These are phyloP conservation scores for Kappamyces sp. DNA, from an alignment of 192 early-diverging fungal species.

Conservation along the genomic window DNA sequence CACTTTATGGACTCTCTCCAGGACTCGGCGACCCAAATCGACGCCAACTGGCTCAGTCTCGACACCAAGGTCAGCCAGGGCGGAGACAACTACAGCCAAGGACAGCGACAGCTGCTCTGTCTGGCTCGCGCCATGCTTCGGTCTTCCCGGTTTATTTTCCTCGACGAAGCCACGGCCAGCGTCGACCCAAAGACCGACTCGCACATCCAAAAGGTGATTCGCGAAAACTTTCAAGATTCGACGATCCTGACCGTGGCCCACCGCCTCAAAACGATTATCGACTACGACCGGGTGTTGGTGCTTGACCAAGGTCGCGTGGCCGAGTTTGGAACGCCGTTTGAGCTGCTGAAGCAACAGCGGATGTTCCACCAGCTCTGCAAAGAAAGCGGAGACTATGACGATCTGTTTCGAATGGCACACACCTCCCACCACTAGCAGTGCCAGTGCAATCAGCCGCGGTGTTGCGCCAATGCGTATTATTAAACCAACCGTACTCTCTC, in stretches of 20 bases:
- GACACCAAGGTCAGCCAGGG: constrained; percentile 16
- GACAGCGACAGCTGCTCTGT: constrained; percentile 33
- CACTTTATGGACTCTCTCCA: constrained; percentile 23
- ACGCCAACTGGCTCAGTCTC: constrained; percentile 13
- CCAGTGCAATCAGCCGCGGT: too few relatives aligned
- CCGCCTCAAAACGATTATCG: constrained; percentile 60
- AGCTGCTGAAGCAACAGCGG: constrained; percentile 38
- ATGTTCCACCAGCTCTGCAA: not conserved
- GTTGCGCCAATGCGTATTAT: too few relatives aligned
- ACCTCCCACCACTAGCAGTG: too few relatives aligned
- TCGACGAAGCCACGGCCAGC: constrained; percentile 52
- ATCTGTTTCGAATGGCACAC: not conserved
- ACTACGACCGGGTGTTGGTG: constrained; percentile 68
- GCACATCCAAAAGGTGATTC: constrained; percentile 62
- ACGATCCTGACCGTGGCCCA: constrained; percentile 72
- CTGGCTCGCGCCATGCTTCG: constrained; percentile 26
- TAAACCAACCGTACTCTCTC: too few relatives aligned
- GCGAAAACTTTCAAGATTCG: constrained; percentile 52
- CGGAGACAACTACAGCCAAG: constrained; percentile 29
- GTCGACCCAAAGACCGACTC: constrained; percentile 69
- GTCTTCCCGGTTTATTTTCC: constrained; percentile 12
- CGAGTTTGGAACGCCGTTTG: constrained; percentile 63
- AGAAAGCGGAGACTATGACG: not conserved
- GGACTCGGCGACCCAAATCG: not conserved
- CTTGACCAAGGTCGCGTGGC: constrained; percentile 63